Percentiles rank a stretch among this genome's conserved stretches.
Evolutionary conservation across 2,329 filamentous ascomycete genomes (phyloP).

Genomic region (Colletotrichum trifolii): DNA sequence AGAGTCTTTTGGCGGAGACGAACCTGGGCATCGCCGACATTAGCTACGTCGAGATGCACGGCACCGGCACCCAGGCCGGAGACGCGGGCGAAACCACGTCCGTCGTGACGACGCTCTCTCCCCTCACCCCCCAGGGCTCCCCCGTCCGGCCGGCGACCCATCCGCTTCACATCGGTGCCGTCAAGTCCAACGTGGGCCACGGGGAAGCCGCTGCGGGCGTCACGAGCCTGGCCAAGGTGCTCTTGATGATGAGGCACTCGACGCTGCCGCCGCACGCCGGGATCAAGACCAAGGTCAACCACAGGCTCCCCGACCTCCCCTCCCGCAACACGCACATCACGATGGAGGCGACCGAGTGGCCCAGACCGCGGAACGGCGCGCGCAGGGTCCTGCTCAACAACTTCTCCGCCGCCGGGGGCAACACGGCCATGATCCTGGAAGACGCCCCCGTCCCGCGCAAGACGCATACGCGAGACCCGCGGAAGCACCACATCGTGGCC

Average conservation of each 20-base stretch:
- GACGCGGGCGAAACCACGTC: slow-evolving; percentile 86
- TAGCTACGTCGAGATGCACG: slow-evolving; percentile 90
- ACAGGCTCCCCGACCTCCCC: slow-evolving; percentile 67
- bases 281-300: slow-evolving; percentile 73
- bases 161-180: slow-evolving; percentile 67
- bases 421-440: slow-evolving; percentile 74
- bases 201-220: slow-evolving; percentile 71
- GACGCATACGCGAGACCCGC: slow-evolving; percentile 40
- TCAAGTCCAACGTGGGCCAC: slow-evolving; percentile 74
- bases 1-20: slow-evolving; percentile 75
- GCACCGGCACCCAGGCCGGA: slow-evolving; percentile 87
- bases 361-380: slow-evolving; percentile 59
- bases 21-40: slow-evolving; percentile 81
- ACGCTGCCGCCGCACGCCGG: slow-evolving; percentile 74
- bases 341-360: slow-evolving; percentile 59
- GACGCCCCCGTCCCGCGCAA: slow-evolving; percentile 63
- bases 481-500: slow-evolving; percentile 63
- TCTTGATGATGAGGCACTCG: slow-evolving; percentile 73
- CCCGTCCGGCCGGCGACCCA: slow-evolving; percentile 53
- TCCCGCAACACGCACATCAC: slow-evolving; percentile 69
- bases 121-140: slow-evolving; percentile 57
- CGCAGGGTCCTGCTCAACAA: slow-evolving; percentile 72
- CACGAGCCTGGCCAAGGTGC: slow-evolving; percentile 70
- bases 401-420: slow-evolving; percentile 78
- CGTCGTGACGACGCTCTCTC: slow-evolving; percentile 68